Percentiles rank a stretch among this genome's conserved stretches.
Conservation (phyloP, 179 eudicot species). For the Sideroxylon spinosum region DNA sequence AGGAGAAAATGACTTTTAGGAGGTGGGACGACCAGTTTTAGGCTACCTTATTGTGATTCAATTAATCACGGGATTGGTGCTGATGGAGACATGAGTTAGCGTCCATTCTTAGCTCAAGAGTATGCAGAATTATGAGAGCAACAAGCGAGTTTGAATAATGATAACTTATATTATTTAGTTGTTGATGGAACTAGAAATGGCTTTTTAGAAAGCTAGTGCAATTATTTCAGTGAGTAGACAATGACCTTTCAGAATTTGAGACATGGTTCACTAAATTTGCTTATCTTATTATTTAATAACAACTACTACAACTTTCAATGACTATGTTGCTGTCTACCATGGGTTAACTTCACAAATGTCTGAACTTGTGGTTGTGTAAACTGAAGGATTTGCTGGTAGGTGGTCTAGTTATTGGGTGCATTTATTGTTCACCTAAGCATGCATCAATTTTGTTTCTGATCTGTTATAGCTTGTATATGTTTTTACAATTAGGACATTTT, state of each 20-base stretch:
- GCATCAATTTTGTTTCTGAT: neutral
- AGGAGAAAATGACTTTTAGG: conserved; percentile 6
- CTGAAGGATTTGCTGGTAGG: neutral
- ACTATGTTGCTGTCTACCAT: neutral
- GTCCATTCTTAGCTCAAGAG: neutral
- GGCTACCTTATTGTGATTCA: neutral
- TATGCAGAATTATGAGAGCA: neutral
- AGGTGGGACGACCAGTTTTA: neutral
- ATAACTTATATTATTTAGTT: neutral
- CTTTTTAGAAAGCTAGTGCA: neutral
- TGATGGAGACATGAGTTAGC: neutral
- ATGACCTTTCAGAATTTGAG: neutral
- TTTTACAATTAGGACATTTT: neutral
- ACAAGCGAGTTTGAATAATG: neutral
- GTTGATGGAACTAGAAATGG: conserved; percentile 6
- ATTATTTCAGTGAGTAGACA: neutral
- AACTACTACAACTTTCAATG: neutral
- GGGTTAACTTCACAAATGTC: neutral
- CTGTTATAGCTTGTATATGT: neutral
- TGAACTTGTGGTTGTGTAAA: neutral
- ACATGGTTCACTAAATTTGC: neutral
- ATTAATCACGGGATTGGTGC: neutral
- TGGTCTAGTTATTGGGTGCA: conserved; percentile 1
- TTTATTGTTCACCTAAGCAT: neutral
- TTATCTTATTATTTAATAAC: neutral